phyloP scores from a whole-genome alignment of 108 stramenopile species.

The Cylindrotheca fusiformis region DNA sequence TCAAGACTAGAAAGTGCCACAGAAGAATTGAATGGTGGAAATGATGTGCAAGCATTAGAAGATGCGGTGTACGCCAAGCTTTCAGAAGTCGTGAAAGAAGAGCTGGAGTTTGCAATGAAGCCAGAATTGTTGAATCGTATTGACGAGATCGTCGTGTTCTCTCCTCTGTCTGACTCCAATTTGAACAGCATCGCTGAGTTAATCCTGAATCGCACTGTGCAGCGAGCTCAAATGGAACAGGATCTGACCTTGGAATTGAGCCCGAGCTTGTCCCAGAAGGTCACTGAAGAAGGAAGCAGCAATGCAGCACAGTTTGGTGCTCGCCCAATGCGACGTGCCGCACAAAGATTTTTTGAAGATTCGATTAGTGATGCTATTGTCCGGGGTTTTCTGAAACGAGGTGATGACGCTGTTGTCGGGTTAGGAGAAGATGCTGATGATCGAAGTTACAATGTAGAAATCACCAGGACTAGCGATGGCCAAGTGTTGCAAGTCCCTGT shows the following conservation, averaged over 20 bases:
- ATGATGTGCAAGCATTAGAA: conserved; percentile 11
- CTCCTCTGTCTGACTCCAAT: conserved; percentile 67
- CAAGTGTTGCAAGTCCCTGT: conserved; percentile 20
- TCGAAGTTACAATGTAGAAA: conserved; percentile 15
- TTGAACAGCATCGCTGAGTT: conserved; percentile 71
- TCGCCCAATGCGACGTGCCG: conserved; percentile 83
- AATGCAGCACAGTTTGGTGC: conserved; percentile 86
- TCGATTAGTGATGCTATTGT: conserved; percentile 85
- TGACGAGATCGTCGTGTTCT: conserved; percentile 97
- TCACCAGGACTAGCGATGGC: conserved; percentile 15
- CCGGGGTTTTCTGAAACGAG: conserved; percentile 68
- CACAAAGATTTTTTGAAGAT: conserved; percentile 84
- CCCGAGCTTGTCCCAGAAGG: conserved; percentile 45
- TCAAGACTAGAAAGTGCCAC: conserved; percentile 11
- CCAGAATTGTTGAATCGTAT: conserved; percentile 99
- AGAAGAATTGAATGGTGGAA: not conserved
- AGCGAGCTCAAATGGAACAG: conserved; percentile 63
- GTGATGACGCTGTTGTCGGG: conserved; percentile 56
- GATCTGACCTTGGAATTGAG: conserved; percentile 48
- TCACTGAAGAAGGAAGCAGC: conserved; percentile 64
- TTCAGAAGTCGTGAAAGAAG: conserved; percentile 84
- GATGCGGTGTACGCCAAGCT: conserved; percentile 63
- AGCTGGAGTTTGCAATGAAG: conserved; percentile 85
- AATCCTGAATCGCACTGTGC: conserved; percentile 53
- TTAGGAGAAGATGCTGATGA: conserved; percentile 2